Conservation (phyloP, 2,329 filamentous ascomycete species). For the Trichothecium sympodiale region DNA sequence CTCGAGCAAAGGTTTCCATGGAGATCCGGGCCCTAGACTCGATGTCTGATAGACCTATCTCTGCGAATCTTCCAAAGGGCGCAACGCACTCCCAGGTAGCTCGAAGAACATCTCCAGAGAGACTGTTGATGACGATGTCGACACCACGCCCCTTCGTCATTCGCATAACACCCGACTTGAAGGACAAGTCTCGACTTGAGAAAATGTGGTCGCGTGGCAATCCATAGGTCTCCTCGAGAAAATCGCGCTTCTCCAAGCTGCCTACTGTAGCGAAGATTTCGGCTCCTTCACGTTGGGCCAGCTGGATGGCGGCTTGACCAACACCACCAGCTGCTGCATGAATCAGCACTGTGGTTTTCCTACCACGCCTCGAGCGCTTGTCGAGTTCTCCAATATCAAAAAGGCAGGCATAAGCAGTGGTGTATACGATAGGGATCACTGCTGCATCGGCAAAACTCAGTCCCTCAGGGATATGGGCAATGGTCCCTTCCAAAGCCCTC, state of each 20-base stretch:
- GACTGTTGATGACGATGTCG: constrained; percentile 53
- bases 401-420: constrained; percentile 1
- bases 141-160: constrained; percentile 41
- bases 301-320: constrained; percentile 24
- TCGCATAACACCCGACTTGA: constrained; percentile 8
- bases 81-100: constrained; percentile 33
- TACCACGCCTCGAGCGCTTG: constrained; percentile 6
- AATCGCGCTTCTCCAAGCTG: constrained; percentile 20
- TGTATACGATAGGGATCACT: constrained; percentile 1
- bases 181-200: constrained; percentile 13
- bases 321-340: constrained; percentile 21
- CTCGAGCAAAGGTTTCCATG: background rate
- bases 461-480: constrained; percentile 15
- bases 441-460: constrained; percentile 18
- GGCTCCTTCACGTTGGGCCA: constrained; percentile 14
- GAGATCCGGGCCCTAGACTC: background rate
- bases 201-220: constrained; percentile 22
- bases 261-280: constrained; percentile 15
- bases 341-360: constrained; percentile 15
- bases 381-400: background rate
- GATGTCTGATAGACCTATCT: constrained; percentile 10
- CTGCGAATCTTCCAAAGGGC: constrained; percentile 32
- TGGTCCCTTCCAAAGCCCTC: too few relatives aligned
- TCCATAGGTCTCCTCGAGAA: constrained; percentile 23
- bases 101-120: constrained; percentile 28